Evolutionary conservation across 768 basidiomycete species (phyloP).

Genomic region (Xerocomus brunneocitrinus): DNA sequence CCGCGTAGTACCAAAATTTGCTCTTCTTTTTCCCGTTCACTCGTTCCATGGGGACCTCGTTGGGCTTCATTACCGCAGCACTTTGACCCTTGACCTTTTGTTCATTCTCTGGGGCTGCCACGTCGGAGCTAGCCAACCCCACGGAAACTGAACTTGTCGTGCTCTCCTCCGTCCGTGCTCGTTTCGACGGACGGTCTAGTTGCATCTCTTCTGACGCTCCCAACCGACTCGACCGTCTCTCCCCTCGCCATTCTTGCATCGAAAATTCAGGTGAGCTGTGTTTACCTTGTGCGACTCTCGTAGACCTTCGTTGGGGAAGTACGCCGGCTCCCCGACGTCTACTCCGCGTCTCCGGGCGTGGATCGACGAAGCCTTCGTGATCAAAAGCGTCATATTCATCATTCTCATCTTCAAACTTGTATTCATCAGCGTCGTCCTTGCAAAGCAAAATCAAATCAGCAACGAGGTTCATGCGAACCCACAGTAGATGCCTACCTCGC

Average conservation of each 20-base stretch:
- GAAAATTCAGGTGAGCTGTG: conserved; percentile 48
- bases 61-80: conserved; percentile 65
- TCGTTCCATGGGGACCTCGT: conserved; percentile 70
- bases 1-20: conserved; percentile 86
- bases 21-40: conserved; percentile 79
- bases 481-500: conserved; percentile 36
- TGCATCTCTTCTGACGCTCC: conserved; percentile 51
- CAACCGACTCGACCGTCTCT: conserved; percentile 65
- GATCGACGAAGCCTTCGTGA: conserved; percentile 38
- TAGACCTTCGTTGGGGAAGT: conserved; percentile 47
- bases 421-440: conserved; percentile 63
- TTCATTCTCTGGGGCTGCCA: conserved; percentile 28
- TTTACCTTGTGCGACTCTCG: conserved; percentile 48
- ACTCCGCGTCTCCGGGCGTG: conserved; percentile 40
- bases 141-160: conserved; percentile 47
- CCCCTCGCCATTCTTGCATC: conserved; percentile 63
- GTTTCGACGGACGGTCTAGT: conserved; percentile 55
- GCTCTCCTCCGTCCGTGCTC: conserved; percentile 76
- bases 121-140: conserved; percentile 26
- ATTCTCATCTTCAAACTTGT: conserved; percentile 59
- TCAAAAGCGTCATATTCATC: conserved; percentile 55
- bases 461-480: conserved; percentile 18
- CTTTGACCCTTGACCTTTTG: conserved; percentile 50
- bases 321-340: conserved; percentile 36
- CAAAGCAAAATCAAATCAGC: conserved; percentile 16